Percentiles rank a stretch among this genome's conserved stretches.
Conservation (phyloP, 139 green algal genomes). For the Diplosphaera chodatii region DNA sequence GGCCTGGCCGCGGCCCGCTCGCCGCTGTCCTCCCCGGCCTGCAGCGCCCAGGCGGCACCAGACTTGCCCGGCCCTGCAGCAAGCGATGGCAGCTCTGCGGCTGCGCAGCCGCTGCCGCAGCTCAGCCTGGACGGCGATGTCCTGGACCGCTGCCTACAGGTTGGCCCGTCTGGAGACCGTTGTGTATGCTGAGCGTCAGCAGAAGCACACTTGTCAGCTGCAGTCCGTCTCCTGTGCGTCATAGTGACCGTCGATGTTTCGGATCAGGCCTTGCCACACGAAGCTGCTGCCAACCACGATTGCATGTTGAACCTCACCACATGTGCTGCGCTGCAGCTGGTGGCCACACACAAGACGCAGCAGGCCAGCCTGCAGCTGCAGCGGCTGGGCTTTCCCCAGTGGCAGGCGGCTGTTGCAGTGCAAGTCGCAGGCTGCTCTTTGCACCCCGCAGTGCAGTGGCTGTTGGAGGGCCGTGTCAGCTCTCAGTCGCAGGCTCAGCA, state of each 20-base stretch:
- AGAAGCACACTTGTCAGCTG: too few species aligned
- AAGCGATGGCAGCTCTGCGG: not conserved
- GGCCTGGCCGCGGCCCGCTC: not conserved
- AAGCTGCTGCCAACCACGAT: too few species aligned
- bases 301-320: too few species aligned
- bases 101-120: not conserved
- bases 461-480: conserved; percentile 38
- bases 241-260: too few species aligned
- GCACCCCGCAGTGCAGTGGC: conserved; percentile 40
- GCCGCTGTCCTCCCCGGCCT: not conserved
- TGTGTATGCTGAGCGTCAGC: too few species aligned
- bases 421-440: conserved; percentile 48
- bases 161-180: too few species aligned
- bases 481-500: not conserved
- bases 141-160: conserved; percentile 12
- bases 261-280: too few species aligned
- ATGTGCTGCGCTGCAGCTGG: conserved; percentile 19
- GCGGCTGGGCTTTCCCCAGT: conserved; percentile 43
- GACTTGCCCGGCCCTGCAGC: not conserved
- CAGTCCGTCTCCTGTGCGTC: too few species aligned
- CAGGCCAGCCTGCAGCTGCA: conserved; percentile 27
- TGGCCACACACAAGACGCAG: conserved; percentile 14
- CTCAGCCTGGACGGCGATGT: not conserved
- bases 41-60: not conserved
- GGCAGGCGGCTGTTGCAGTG: conserved; percentile 38